A percentile compares a stretch with the other conserved stretches of the same genome.
phyloP scores from a whole-genome alignment of 73 alveolate genomes.

The Paramecium sonneborni region DNA sequence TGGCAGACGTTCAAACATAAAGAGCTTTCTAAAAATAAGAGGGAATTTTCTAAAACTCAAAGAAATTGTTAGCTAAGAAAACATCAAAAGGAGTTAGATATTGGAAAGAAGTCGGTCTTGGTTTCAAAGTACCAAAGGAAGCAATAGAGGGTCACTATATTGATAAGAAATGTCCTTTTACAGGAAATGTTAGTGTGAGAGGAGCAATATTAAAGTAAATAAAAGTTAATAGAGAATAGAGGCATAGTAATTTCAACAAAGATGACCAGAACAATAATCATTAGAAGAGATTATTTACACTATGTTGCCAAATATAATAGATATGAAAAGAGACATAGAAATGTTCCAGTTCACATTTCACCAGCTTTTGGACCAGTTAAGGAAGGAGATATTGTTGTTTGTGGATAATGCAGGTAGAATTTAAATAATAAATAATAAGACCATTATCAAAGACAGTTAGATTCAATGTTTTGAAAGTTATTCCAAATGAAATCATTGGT shows the following conservation, averaged over 20 bases:
- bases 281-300: conserved; percentile 99
- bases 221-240: conserved; percentile 55
- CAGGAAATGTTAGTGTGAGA: conserved; percentile 92
- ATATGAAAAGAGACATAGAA: conserved; percentile 96
- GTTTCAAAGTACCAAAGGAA: conserved; percentile 95
- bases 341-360: conserved; percentile 91
- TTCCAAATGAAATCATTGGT: conserved; percentile 92
- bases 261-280: conserved; percentile 98
- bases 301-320: conserved; percentile 95
- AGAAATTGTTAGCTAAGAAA: conserved; percentile 85
- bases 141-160: conserved; percentile 93
- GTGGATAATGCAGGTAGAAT: conserved; percentile 96
- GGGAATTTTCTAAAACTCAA: conserved; percentile 85
- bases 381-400: conserved; percentile 98
- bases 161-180: conserved; percentile 99
- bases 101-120: conserved; percentile 97
- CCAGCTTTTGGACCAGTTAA: conserved; percentile 89
- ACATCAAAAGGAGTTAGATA: conserved; percentile 91
- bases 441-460: conserved; percentile 99
- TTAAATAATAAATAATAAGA: conserved; percentile 62
- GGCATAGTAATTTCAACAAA: conserved; percentile 97
- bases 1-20: conserved; percentile 76
- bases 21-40: conserved; percentile 90
- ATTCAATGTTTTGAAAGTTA: conserved; percentile 97
- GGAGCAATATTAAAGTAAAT: conserved; percentile 90